phyloP scores from a whole-genome alignment of 129 eudicot species.

The Artemisia argyi region DNA sequence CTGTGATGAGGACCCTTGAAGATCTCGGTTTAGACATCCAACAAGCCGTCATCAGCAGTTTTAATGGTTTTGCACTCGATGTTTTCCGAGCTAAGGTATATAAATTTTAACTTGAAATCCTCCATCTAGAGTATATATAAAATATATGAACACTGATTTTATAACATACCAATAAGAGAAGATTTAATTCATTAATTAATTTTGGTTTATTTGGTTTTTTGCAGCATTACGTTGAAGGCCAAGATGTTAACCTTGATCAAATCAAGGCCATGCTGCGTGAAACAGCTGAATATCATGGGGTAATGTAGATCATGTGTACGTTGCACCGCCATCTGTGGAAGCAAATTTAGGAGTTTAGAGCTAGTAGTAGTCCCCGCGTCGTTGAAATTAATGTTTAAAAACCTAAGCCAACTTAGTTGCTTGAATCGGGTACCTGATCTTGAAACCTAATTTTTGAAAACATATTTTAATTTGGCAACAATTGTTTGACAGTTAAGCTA shows the following conservation, averaged over 20 bases:
- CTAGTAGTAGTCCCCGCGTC: not conserved
- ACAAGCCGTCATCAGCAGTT: constrained; percentile 81
- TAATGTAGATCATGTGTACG: not conserved
- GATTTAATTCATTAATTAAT: no score
- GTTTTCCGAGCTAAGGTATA: constrained; percentile 76
- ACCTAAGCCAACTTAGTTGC: constrained; percentile 2
- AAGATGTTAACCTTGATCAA: not conserved
- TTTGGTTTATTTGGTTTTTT: not conserved
- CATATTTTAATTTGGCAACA: not conserved
- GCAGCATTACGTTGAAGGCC: not conserved
- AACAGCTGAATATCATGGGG: not conserved
- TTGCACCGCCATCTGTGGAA: not conserved
- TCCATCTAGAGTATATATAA: no score
- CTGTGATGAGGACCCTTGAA: constrained; percentile 66
- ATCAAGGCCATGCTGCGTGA: constrained; percentile 1
- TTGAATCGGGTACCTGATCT: not conserved
- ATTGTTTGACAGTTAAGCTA: not conserved
- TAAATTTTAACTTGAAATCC: no score
- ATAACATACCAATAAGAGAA: no score
- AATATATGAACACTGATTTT: no score
- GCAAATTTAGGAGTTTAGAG: not conserved
- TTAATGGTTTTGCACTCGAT: constrained; percentile 75
- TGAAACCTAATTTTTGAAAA: not conserved
- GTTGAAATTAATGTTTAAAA: not conserved
- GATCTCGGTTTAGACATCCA: constrained; percentile 71